Percentiles rank a stretch among this genome's conserved stretches.
Evolutionary conservation across 2,329 filamentous ascomycete species (phyloP).

Genomic region (Aspergillus brasiliensis): DNA sequence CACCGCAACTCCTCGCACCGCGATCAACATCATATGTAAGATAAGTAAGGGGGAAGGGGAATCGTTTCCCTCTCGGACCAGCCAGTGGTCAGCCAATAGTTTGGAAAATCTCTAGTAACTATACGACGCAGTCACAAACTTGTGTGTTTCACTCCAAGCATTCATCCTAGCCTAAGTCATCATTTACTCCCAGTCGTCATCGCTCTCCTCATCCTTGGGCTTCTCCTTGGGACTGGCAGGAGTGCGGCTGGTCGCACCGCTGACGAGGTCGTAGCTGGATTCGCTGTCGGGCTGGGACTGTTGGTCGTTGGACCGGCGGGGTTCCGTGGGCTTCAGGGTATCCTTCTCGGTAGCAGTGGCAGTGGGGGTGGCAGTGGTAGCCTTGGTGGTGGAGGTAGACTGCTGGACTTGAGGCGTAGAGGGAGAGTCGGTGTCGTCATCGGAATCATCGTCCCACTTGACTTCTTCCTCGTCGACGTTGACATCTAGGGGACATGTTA

Average conservation of each 20-base stretch:
- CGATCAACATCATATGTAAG: not conserved
- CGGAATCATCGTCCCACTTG: conserved; percentile 71
- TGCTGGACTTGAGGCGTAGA: conserved; percentile 45
- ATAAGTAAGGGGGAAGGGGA: not conserved
- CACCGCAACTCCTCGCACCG: conserved; percentile 17
- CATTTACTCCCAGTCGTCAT: conserved; percentile 74
- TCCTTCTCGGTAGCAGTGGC: conserved; percentile 39
- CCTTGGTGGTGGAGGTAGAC: conserved; percentile 14
- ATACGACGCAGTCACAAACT: not conserved
- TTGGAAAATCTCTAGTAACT: not conserved
- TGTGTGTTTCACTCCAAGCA: too few species aligned
- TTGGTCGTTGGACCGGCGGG: conserved; percentile 77
- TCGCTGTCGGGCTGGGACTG: conserved; percentile 92
- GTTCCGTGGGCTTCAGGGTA: conserved; percentile 63
- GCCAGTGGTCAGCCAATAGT: conserved; percentile 16
- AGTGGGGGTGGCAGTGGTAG: conserved; percentile 28
- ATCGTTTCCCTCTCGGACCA: conserved; percentile 13
- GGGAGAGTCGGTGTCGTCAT: conserved; percentile 52
- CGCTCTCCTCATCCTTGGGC: conserved; percentile 59
- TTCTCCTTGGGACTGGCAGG: conserved; percentile 65
- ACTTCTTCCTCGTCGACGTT: conserved; percentile 67
- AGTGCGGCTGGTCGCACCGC: conserved; percentile 75
- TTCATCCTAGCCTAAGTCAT: not conserved
- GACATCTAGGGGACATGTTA: conserved; percentile 34
- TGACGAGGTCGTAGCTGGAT: conserved; percentile 93